Base-by-base conservation (phyloP, 2,329 filamentous ascomycete species). In the Sphaerulina musiva region DNA sequence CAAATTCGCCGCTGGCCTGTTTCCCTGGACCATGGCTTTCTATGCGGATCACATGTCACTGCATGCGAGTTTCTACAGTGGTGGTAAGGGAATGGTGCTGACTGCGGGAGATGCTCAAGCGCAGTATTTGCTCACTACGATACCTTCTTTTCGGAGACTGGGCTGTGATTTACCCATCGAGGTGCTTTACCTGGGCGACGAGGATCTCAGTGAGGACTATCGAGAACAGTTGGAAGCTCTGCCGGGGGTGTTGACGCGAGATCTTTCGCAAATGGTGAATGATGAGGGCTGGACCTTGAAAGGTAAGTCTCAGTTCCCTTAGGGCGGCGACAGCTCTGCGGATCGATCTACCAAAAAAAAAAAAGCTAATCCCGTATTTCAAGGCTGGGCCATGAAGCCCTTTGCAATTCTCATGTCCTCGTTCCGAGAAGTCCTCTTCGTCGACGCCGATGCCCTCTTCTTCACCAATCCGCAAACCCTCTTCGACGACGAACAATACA, bases 381-480 rank as follows among this genome's bases (percentile, higher is more conserved):
- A 26, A 51, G 74, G 74, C 4, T 76, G 74, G 73, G 74, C 74
- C 0, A 72, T 70, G 20, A 77, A 77, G 57, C 73, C 75, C 1
- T 76, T 74, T 44, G 74, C 74, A 1, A 74, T 76, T 26, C 63
- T 77, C 4, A 61, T 75, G 54, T 76, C 73, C 1, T 74, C 71
- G 31, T 77, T 76, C 63, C 72, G 73, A 4, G 74, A 77, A 59
- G 70, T 70, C 50, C 73, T 76, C 40, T 74, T 77, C 56, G 73
- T 77, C 55, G 55, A 76, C 53, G 74, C 74, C 0, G 75, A 76
- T 54, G 63, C 64, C 2, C 55, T 59, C 14, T 76, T 76, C 62
- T 70, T 77, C 56, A 64, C 67, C 12, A 70, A 75, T 52, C 75
- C 74, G 0, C 70, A 68, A 48, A 53, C 64, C 3, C 59, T 76